phyloP scores from a whole-genome alignment of 305 asterid species.

The Fraxinus velutina region DNA sequence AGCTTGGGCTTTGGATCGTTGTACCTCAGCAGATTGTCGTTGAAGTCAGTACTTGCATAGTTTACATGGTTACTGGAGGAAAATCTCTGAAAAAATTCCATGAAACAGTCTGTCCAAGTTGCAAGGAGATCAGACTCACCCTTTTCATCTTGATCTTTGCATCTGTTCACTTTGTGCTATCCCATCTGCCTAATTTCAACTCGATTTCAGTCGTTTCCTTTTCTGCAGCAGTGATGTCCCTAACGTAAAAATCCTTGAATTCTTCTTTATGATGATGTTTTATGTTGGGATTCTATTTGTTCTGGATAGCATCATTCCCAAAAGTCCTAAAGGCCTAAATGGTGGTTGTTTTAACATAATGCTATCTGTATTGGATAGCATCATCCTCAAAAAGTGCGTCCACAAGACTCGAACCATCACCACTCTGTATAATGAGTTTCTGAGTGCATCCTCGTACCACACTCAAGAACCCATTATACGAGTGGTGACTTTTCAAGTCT shows the following conservation, averaged over 20 bases:
- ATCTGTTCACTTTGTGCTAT: conserved; percentile 36
- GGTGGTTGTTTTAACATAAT: too few species aligned
- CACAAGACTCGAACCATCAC: neutral
- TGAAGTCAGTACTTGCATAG: conserved; percentile 54
- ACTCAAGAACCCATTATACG: too few species aligned
- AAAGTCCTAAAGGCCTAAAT: neutral
- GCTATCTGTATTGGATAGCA: neutral
- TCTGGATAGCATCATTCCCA: neutral
- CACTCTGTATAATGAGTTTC: neutral
- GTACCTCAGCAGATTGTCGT: conserved; percentile 65
- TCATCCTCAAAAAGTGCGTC: neutral
- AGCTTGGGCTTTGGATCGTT: conserved; percentile 62
- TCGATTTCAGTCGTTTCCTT: conserved; percentile 48
- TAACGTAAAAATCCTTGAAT: conserved; percentile 19
- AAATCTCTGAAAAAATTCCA: conserved; percentile 54
- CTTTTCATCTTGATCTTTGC: conserved; percentile 43
- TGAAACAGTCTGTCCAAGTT: conserved; percentile 28
- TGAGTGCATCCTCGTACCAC: too few species aligned
- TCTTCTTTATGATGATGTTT: neutral
- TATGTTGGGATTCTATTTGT: neutral
- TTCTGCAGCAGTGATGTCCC: conserved; percentile 60
- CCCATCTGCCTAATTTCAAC: conserved; percentile 54
- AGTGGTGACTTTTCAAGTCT: neutral
- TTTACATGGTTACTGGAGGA: conserved; percentile 80
- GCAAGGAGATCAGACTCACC: conserved; percentile 38